These are phyloP conservation scores for Kodamaea sp. DNA, from an alignment of 1,139 yeast species.

Conservation along the genomic window DNA sequence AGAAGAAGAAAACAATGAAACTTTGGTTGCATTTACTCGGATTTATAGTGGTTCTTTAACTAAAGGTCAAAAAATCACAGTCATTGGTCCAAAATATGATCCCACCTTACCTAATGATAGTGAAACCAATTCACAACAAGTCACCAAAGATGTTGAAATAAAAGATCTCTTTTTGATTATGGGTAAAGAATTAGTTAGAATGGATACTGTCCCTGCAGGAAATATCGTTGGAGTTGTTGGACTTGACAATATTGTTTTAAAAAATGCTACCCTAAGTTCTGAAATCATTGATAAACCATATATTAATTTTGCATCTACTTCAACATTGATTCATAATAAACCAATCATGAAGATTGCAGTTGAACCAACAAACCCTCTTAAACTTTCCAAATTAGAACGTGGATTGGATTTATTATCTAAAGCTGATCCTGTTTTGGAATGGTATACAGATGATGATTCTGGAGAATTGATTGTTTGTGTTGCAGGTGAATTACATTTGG, in stretches of 20 bases:
- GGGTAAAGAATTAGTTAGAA: conserved; percentile 85
- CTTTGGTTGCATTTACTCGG: conserved; percentile 82
- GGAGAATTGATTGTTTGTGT: conserved; percentile 91
- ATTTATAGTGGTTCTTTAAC: conserved; percentile 79
- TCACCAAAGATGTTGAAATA: conserved; percentile 46
- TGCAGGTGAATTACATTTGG: conserved; percentile 94
- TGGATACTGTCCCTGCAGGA: conserved; percentile 88
- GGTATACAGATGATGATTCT: conserved; percentile 72
- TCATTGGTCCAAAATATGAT: conserved; percentile 84
- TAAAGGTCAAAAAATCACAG: conserved; percentile 69
- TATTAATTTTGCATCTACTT: conserved; percentile 67
- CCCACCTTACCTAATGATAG: conserved; percentile 60
- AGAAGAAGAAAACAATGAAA: conserved; percentile 50
- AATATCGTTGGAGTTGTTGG: conserved; percentile 95
- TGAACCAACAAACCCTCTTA: conserved; percentile 85
- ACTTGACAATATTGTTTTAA: conserved; percentile 72
- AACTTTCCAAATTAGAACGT: conserved; percentile 67
- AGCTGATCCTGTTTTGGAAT: conserved; percentile 92
- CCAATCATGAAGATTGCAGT: conserved; percentile 94
- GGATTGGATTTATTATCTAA: conserved; percentile 78
- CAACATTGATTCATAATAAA: conserved; percentile 53
- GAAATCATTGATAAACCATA: conserved; percentile 49
- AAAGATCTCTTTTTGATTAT: conserved; percentile 75
- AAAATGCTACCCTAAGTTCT: conserved; percentile 76
- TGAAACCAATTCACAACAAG: conserved; percentile 38